Evolutionary conservation across 768 basidiomycete species (phyloP), one percentile per base, ranked within the genome.

Genomic region (Suillus discolor): DNA sequence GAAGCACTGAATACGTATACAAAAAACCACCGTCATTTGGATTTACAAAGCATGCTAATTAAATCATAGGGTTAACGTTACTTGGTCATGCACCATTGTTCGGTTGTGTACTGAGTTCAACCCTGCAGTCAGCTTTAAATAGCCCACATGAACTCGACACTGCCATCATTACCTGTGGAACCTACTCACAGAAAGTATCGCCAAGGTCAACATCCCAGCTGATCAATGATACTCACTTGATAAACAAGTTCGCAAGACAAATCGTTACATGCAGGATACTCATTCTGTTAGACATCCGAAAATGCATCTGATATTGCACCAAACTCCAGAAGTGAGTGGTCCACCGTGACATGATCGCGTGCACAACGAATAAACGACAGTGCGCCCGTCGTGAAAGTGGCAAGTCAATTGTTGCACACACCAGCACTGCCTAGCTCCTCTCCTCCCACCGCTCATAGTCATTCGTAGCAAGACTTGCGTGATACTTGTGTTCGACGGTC

Each of bases 391-490:
- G 9, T 11, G 18, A 31, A 28, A 31, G 2, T 54, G 16, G 53
- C 53, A 53, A 28, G 16, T 49, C 6, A 12, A 23, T 49, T 47
- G n/a, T 25, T 49, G 49, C 49, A 13, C 23, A 54, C 8, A 20
- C 16, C 9, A 31, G 28, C 16, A 53, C 54, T 20, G 25, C 25
- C 64, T 70, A 91, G 70, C 87, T 87, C 75, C 81, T 82, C 75
- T 94, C 92, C 57, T 85, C 82, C 90, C 91, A 94, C 20, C 80
- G 80, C 71, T 91, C 89, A 68, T 83, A 89, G 31, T 79, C 73
- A 55, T 82, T 86, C 34, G 76, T 74, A 66, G 78, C 74, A 25
- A 95, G 77, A 71, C 89, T 91, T 3, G 74, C 75, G 13, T 81
- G 78, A 70, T 96, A 97, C 39, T 81, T 81, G 16, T 88, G 87